Evolutionary conservation across 495 filamentous ascomycete genomes (phyloP).

Genomic region (Bathelium albidoporum): DNA sequence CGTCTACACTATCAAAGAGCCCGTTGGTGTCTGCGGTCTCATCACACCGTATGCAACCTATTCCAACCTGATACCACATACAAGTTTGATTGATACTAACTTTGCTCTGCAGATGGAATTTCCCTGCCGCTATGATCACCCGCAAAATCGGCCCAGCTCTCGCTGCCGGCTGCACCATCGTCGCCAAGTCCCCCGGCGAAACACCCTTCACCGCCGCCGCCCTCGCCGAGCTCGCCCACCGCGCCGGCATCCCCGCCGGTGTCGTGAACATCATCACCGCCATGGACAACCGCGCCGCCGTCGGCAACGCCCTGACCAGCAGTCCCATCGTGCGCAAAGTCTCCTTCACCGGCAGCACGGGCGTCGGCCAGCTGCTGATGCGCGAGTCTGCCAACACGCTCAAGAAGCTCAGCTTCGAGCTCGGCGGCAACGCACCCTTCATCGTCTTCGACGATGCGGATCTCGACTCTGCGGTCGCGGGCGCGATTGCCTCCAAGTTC

Average conservation of each 20-base stretch:
- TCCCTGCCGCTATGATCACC: conserved; percentile 38
- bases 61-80: not conserved
- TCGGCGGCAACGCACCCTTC: conserved; percentile 68
- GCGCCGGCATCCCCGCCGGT: conserved; percentile 50
- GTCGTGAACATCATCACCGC: conserved; percentile 52
- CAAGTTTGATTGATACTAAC: too few species aligned
- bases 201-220: conserved; percentile 50
- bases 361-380: conserved; percentile 54
- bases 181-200: conserved; percentile 57
- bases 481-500: conserved; percentile 55
- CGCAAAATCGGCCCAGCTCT: conserved; percentile 40
- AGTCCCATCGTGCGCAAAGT: conserved; percentile 59
- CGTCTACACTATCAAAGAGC: conserved; percentile 45
- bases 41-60: conserved; percentile 57
- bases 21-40: conserved; percentile 84
- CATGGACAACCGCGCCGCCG: conserved; percentile 51
- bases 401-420: conserved; percentile 63
- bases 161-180: conserved; percentile 51
- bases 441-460: conserved; percentile 67
- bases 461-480: conserved; percentile 49
- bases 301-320: conserved; percentile 56
- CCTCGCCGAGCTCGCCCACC: conserved; percentile 45
- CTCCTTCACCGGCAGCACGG: conserved; percentile 61
- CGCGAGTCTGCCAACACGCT: conserved; percentile 49
- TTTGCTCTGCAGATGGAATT: conserved; percentile 31